Percentiles rank a stretch among this genome's conserved stretches.
These are phyloP conservation scores for Agrocybe chaxingu DNA, from an alignment of 768 basidiomycete genomes.

Conservation along the genomic window DNA sequence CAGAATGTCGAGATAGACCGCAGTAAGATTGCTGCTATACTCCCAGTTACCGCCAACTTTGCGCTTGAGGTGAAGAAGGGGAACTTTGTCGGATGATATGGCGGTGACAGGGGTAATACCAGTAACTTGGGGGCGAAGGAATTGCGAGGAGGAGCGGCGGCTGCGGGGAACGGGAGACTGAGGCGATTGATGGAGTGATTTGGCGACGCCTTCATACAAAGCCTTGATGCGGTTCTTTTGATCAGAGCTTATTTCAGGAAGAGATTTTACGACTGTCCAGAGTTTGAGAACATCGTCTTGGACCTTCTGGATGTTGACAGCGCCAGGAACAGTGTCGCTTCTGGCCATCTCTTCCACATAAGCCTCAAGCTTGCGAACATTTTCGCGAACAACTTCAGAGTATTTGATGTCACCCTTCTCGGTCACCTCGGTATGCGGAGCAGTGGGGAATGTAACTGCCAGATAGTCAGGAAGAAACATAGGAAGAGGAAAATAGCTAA, in stretches of 20 bases:
- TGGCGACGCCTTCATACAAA: conserved; percentile 94
- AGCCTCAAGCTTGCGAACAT: conserved; percentile 95
- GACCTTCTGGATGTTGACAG: conserved; percentile 95
- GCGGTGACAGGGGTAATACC: conserved; percentile 75
- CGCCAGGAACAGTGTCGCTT: conserved; percentile 78
- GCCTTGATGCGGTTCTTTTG: conserved; percentile 96
- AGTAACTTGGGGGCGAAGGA: conserved; percentile 89
- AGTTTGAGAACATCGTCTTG: conserved; percentile 96
- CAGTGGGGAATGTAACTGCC: conserved; percentile 95
- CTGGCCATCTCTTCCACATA: conserved; percentile 99
- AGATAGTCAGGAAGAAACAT: conserved; percentile 8
- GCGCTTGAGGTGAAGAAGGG: conserved; percentile 93
- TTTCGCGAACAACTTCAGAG: conserved; percentile 91
- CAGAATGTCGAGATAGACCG: conserved; percentile 93
- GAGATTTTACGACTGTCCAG: conserved; percentile 95
- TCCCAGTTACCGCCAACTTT: conserved; percentile 95
- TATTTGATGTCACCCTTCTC: conserved; percentile 94
- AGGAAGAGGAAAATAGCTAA: neutral
- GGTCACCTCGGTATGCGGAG: conserved; percentile 91
- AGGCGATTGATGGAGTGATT: conserved; percentile 80
- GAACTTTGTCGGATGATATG: conserved; percentile 79
- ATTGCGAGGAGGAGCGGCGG: conserved; percentile 93
- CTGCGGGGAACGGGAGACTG: conserved; percentile 58
- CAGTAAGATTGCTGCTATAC: conserved; percentile 95
- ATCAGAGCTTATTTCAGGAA: conserved; percentile 95